These are phyloP conservation scores for Lycium ferocissimum DNA, from an alignment of 257 asterid genomes.

Conservation along the genomic window DNA sequence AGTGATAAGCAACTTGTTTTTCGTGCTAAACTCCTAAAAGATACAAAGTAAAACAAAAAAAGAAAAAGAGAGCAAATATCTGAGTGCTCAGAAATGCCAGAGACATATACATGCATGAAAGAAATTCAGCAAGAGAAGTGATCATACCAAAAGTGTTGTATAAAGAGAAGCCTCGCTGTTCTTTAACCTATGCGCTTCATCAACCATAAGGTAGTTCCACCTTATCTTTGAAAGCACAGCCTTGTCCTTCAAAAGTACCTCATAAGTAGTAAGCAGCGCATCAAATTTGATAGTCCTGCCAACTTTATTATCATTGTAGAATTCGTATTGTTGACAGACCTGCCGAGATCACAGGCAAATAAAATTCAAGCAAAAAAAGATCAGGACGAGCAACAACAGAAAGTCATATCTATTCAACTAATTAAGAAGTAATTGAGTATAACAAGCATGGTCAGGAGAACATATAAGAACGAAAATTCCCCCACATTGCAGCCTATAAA, in stretches of 20 bases:
- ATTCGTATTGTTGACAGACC: conserved; percentile 98
- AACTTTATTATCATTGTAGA: conserved; percentile 70
- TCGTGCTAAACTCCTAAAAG: conserved; percentile 88
- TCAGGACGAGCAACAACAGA: conserved; percentile 4
- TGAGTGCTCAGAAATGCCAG: conserved; percentile 2
- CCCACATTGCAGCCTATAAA: neutral
- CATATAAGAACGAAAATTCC: neutral
- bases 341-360: conserved; percentile 44
- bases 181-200: conserved; percentile 98
- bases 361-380: neutral
- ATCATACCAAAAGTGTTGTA: conserved; percentile 70
- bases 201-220: conserved; percentile 99
- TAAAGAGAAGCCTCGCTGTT: conserved; percentile 97
- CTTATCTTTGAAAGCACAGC: conserved; percentile 88
- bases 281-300: conserved; percentile 84
- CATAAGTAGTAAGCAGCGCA: conserved; percentile 92
- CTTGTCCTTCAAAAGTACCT: conserved; percentile 91
- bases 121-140: conserved; percentile 27
- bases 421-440: conserved; percentile 5
- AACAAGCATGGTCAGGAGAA: conserved; percentile 10
- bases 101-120: conserved; percentile 18
- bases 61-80: conserved; percentile 24
- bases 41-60: conserved; percentile 32
- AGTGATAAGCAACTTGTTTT: conserved; percentile 94
- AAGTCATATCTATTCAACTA: neutral